Percentiles rank a stretch among this genome's conserved stretches.
These are phyloP conservation scores for Tricholoma terreum DNA, from an alignment of 768 basidiomycete species.

Conservation along the genomic window DNA sequence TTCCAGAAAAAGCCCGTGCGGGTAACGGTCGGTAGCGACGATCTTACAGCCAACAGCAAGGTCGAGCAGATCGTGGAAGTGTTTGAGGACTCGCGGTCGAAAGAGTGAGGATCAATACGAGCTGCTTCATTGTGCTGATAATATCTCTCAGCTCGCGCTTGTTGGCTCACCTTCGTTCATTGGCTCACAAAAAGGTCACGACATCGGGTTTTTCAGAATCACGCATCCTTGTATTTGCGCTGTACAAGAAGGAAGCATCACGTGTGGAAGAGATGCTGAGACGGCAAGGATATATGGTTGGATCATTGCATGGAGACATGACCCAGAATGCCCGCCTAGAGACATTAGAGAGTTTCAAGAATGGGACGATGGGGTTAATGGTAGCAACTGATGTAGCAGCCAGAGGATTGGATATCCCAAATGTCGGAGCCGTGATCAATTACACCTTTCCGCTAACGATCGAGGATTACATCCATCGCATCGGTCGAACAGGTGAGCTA, in stretches of 20 bases:
- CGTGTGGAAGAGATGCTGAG: slow-evolving; percentile 81
- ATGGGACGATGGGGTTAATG: slow-evolving; percentile 72
- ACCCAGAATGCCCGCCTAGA: slow-evolving; percentile 80
- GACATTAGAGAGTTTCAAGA: slow-evolving; percentile 83
- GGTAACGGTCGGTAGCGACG: slow-evolving; percentile 94
- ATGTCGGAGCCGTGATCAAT: slow-evolving; percentile 92
- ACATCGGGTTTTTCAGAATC: slow-evolving; percentile 49
- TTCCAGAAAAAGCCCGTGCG: slow-evolving; percentile 85
- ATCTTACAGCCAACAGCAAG: slow-evolving; percentile 88
- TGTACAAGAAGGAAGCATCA: slow-evolving; percentile 97
- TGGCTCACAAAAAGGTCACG: slow-evolving; percentile 62
- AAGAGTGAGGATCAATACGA: slow-evolving; percentile 61
- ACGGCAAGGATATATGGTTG: slow-evolving; percentile 72
- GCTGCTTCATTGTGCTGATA: neutral
- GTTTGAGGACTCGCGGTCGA: slow-evolving; percentile 77
- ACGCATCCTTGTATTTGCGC: slow-evolving; percentile 86
- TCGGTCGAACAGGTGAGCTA: slow-evolving; percentile 76
- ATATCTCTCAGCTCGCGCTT: slow-evolving; percentile 51
- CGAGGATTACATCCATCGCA: slow-evolving; percentile 90
- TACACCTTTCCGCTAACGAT: slow-evolving; percentile 98
- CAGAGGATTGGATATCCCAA: slow-evolving; percentile 94
- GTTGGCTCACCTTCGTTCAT: slow-evolving; percentile 47
- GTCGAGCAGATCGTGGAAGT: slow-evolving; percentile 95
- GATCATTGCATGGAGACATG: slow-evolving; percentile 89
- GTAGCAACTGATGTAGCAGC: slow-evolving; percentile 99